Evolutionary conservation across 805 yeast genomes (phyloP), one percentile per base, ranked within the genome.

Genomic region (Metschnikowia chrysomelidarum): DNA sequence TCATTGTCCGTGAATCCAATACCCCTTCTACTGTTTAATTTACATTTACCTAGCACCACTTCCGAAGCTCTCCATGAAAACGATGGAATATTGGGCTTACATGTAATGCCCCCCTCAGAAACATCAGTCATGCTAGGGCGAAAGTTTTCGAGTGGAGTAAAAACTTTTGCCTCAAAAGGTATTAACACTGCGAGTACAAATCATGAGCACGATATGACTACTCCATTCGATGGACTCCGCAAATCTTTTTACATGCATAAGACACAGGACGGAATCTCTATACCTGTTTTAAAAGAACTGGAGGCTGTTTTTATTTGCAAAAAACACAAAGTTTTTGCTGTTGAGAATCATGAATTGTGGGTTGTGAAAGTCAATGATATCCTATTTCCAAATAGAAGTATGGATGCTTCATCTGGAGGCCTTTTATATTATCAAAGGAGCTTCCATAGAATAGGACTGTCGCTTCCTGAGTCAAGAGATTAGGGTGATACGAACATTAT

Each of bases 301-400:
- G 88, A 81, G 43, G 62, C 78, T 30, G 74, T 79, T 2, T 60
- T 85, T 42, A 71, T 85, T 13, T 85, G 93, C 54, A 66, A 73
- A 36, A 75, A 73, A 34, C 63, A 58, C 28, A 62, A 68, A 17
- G 75, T 72, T 4, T 69, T 83, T 32, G 56, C 56, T 8, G 81
- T 87, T 1, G 88, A 84, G 41, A 87, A 84, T 52, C 98, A 91
- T 60, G 96, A 89, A 54, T 78, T 91, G 3, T 87, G 96, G 93
- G 77, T 88, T 4, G 96, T 87, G 3, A 71, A 76, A 41, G 94
- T 91, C 4, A 61, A 67, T 23, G 82, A 82, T 25, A 74, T 83
- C 3, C 43, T 64, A 24, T 44, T 42, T n/a, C 62, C 60, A 2
- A 56, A 58, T 23, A 38, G 42, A 8, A 22, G 36, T 8, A 38